Evolutionary conservation across 352 stramenopile genomes (phyloP).

Genomic region (Phytophthora sansomeana): DNA sequence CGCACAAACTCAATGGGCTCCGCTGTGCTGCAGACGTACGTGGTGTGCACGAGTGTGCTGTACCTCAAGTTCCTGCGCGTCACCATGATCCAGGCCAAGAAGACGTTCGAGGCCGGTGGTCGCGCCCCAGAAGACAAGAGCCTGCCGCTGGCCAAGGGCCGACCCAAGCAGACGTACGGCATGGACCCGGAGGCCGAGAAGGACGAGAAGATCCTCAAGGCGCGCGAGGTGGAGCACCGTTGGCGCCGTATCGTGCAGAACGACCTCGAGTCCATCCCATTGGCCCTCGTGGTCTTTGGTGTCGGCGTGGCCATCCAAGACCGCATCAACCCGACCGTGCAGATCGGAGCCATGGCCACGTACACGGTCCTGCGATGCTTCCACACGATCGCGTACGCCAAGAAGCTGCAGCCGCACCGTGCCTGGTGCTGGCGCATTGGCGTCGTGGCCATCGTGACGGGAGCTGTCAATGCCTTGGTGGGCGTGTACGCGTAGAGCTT

Average conservation of each 20-base stretch:
- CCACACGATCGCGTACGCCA: constrained; percentile 50
- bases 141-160: constrained; percentile 26
- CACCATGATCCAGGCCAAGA: constrained; percentile 54
- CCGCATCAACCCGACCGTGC: constrained; percentile 33
- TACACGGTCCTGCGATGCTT: constrained; percentile 46
- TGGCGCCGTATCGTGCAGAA: constrained; percentile 59
- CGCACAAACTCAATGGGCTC: constrained; percentile 22
- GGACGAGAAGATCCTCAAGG: constrained; percentile 48
- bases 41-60: constrained; percentile 48
- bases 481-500: constrained; percentile 42
- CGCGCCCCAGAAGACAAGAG: constrained; percentile 58
- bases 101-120: constrained; percentile 54
- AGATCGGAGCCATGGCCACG: constrained; percentile 12
- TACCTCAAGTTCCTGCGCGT: constrained; percentile 68
- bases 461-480: constrained; percentile 53
- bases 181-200: constrained; percentile 34
- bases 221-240: constrained; percentile 45
- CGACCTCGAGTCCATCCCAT: constrained; percentile 56
- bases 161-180: constrained; percentile 14
- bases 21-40: constrained; percentile 55
- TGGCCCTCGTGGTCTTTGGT: constrained; percentile 48
- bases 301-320: constrained; percentile 40
- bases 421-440: constrained; percentile 45
- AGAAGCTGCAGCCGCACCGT: constrained; percentile 32
- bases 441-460: constrained; percentile 46